Base-by-base conservation (phyloP, 2,329 filamentous ascomycete genomes). In the Xylogone sp. region DNA sequence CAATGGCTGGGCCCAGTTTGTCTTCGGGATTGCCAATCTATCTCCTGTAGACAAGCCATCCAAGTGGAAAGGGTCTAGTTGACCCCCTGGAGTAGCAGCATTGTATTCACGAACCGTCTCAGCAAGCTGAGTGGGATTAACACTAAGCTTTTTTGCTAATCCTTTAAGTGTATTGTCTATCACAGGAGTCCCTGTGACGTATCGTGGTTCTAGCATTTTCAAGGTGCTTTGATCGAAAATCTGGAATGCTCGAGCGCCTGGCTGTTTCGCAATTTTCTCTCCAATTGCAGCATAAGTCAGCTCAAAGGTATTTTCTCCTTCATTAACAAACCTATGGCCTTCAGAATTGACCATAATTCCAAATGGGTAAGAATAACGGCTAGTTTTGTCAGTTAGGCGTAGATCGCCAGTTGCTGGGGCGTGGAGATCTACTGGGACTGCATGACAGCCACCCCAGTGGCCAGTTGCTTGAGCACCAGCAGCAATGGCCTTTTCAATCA, bases 261-360 rank as follows among this genome's bases (percentile, higher is more conserved):
- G 80, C 58, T 87, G 83, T 18, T 69, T 63, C 18, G 86, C 66
- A 45, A 87, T 84, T 10, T 76, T 79, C 10, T 74, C 69, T 1
- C 84, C 83, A 59, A 86, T 84, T 56, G 77, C 77, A 21, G 84
- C 84, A 58, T 86, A 87, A 0, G 83, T 87, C 59, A 79, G 85
- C 60, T 86, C 87, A 3, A 83, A 71, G 57, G 85, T 63, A 58
- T 87, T 83, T 6, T 79, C 58, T 0, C 83, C 84, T 60, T 87
- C 83, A 58, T 87, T 82, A 0, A 86, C 81, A 58, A 87, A 87
- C 1, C 83, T 71, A 43, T 74, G 60, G 0, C 83, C 84, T 0
- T 75, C 60, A 0, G 67, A 62, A 58, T 87, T 87, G 18, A 87
- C 51, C 79, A 85, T 86, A n/a, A 87, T 56, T 0, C 83, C 83